Base-by-base conservation (phyloP, 352 stramenopile species). In the Globisporangium okanoganense region DNA sequence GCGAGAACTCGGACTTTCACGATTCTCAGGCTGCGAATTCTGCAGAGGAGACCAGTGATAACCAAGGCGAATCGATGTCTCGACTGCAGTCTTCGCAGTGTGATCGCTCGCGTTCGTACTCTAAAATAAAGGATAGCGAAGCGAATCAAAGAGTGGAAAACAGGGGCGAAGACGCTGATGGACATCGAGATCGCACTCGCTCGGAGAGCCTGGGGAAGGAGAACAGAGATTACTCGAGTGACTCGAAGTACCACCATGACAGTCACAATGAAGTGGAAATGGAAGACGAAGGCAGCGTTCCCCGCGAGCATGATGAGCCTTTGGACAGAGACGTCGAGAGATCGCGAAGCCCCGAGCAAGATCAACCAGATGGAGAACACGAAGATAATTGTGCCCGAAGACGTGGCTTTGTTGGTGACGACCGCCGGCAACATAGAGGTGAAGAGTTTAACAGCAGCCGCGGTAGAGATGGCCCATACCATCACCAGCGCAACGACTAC, bases 131-230 rank as follows among this genome's bases (percentile, higher is more conserved):
- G 44, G 18, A 52, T 20, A n/a, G 38, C 33, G n/a, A 45, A 45
- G 40, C 43, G 5, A n/a, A 27, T 31, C 25, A 16, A 52, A 40
- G 40, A 50, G 13, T 7, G 4, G 38, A 63, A n/a, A 24, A 24
- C 18, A 47, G 25, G 5, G 33, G 40, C 2, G 60, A 47, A 36
- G 22, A 49, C 6, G 14, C 25, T 35, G 29, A 31, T 27, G 40
- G 40, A 4, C 12, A 18, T 48, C 58, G 36, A 48, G 20, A 64
- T 31, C 27, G 22, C 22, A 16, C n/a, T 54, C 52, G 60, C 12
- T 54, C 52, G 12, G 33, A 13, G 49, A 61, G 43, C 25, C 20
- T 56, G n/a, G 31, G 24, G 13, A 66, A 41, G 35, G 33, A 56
- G n/a, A 43, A 48, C 14, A 27, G 33, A 22, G 58, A 41, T 33